These are phyloP conservation scores for Sistotremastrum suecicum DNA, from an alignment of 768 basidiomycete genomes.

Conservation along the genomic window DNA sequence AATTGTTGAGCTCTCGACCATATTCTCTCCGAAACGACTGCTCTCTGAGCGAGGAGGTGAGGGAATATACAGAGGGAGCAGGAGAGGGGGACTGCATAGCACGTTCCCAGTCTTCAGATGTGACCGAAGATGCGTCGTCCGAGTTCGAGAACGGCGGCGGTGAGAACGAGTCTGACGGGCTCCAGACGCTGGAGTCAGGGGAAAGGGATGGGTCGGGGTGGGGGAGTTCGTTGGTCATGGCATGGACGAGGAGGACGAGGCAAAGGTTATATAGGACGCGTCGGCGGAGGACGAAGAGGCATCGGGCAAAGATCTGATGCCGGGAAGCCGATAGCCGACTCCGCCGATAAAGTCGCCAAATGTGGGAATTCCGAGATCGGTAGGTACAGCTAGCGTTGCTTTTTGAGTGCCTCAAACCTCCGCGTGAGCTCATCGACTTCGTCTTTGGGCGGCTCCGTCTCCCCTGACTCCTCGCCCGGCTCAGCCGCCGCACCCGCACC, in stretches of 20 bases:
- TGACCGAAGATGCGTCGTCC: slow-evolving; percentile 35
- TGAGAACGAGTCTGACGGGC: not conserved
- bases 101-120: slow-evolving; percentile 43
- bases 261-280: slow-evolving; percentile 4
- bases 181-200: not conserved
- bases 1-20: slow-evolving; percentile 59
- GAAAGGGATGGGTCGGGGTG: slow-evolving; percentile 5
- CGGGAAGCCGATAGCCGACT: not conserved
- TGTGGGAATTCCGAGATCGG: too few species aligned
- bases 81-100: slow-evolving; percentile 45
- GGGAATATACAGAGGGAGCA: slow-evolving; percentile 50
- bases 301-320: not conserved
- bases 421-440: slow-evolving; percentile 64
- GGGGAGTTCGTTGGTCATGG: slow-evolving; percentile 2
- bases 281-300: not conserved
- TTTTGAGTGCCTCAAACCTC: slow-evolving; percentile 81
- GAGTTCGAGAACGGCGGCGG: slow-evolving; percentile 5
- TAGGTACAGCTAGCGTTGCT: slow-evolving; percentile 30
- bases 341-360: too few species aligned
- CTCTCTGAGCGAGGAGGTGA: slow-evolving; percentile 48
- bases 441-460: slow-evolving; percentile 32
- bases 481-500: slow-evolving; percentile 17
- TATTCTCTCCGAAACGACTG: slow-evolving; percentile 50
- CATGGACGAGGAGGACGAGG: slow-evolving; percentile 4
- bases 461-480: slow-evolving; percentile 12